phyloP scores from a whole-genome alignment of 1,284 basidiomycete species.

The Exobasidium rhododendri region DNA sequence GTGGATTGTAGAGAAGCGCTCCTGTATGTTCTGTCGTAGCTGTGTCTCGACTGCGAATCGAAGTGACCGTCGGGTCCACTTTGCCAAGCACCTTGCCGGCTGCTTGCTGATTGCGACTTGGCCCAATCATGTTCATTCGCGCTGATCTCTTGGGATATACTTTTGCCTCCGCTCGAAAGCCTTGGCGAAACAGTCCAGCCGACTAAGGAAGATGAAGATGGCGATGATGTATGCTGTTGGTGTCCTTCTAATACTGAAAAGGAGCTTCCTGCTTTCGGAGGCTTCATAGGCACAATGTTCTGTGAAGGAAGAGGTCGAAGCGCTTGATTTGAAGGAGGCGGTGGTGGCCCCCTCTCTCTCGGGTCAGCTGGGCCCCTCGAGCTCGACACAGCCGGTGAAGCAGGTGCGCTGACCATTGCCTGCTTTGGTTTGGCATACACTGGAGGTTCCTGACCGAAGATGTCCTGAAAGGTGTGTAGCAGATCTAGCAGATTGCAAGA shows the following conservation, averaged over 20 bases:
- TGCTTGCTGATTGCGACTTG: neutral
- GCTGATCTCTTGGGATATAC: neutral
- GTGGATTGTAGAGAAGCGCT: neutral
- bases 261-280: slow-evolving; percentile 41
- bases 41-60: neutral
- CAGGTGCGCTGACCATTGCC: slow-evolving; percentile 14
- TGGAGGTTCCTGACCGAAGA: slow-evolving; percentile 81
- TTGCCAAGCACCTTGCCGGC: neutral
- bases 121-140: neutral
- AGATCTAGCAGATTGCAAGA: slow-evolving; percentile 65
- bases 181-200: neutral
- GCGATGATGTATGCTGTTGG: neutral
- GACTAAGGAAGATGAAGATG: neutral
- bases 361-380: slow-evolving; percentile 18
- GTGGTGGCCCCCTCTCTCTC: slow-evolving; percentile 24
- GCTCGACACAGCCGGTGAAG: slow-evolving; percentile 14
- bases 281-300: slow-evolving; percentile 24
- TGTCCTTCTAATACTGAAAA: neutral
- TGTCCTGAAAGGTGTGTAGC: slow-evolving; percentile 69
- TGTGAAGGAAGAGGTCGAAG: neutral
- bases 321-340: neutral
- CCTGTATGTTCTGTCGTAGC: neutral
- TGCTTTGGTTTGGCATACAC: slow-evolving; percentile 78
- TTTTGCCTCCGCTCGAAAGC: neutral
- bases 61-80: neutral